Evolutionary conservation across 2,329 filamentous ascomycete genomes (phyloP), one percentile per base, ranked within the genome.

Genomic region (Colletotrichum sp.): DNA sequence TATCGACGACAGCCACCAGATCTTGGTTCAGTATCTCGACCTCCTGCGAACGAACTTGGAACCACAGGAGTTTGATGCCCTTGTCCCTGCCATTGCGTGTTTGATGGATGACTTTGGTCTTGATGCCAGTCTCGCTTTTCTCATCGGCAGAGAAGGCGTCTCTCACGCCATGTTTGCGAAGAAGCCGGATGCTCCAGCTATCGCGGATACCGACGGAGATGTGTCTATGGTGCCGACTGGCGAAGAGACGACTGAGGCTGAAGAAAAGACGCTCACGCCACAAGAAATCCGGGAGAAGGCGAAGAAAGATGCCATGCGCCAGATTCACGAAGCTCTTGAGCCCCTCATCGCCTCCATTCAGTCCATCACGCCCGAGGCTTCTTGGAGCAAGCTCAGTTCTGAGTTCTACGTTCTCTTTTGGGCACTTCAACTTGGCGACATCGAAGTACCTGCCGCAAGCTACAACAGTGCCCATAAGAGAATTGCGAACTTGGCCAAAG

Each of bases 361-460:
- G 75, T 86, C 87, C 7, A 87, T 90, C 0, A 83, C 95, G 13
- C 91, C 94, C 1, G 85, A 90, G 3, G 89, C 92, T 9, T 90
- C 92, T 7, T 95, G 93, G 89, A 87, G 91, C 13, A 91, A 91
- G 66, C 90, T 98, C 68, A 96, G 92, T 59, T 89, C 95, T 1
- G 92, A 95, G 34, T 96, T 98, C 83, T 98, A 95, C 81, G 92
- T 95, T 59, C 95, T 94, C 0, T 99, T 99, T 85, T 99, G 97
- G 97, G 93, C 96, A 67, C 89, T 98, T 15, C 93, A 95, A 32
- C 90, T 98, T 5, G 93, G 94, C 62, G 96, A 99, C 82, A 88
- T 98, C 73, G 91, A 92, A 72, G 92, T 96, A 78, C 95, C 95
- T 2, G 92, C 92, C 77, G 90, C 92, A 39, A 94, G 93, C 76